Evolutionary conservation across 176 grass and related monocot species (phyloP), one percentile per base, ranked within the genome.

Genomic region (Oryza coarctata): DNA sequence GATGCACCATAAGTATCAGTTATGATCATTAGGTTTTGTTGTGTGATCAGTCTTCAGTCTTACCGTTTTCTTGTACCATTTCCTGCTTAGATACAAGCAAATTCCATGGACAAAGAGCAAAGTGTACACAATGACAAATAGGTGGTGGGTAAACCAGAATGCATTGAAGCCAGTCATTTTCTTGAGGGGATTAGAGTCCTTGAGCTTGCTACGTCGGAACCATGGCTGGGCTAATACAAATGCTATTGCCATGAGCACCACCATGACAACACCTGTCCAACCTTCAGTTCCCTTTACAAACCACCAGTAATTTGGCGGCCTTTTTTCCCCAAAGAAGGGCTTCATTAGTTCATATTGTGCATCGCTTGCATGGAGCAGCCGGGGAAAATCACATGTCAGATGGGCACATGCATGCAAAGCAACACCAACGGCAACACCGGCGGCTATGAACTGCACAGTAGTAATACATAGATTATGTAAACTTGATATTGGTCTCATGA

Each of bases 61-160:
- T 92, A 97, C 94, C 85, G 91, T 65, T 87, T 94, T 97, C 89
- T 97, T 97, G 82, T 94, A 97, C 94, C 94, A 97, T 58, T 88
- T 84, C 28, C 87, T 86, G 85, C 84, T 90, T 84, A 97, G 75
- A 80, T 94, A 97, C 17, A 97, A 89, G 77, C 69, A 83, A 9
- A 12, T 81, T 64, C 94, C 94, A 32, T 97, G 94, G 60, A 97
- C 86, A 27, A 97, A 43, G 10, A 97, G 89, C 45, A 97, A 88
- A 31, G 86, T 40, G 65, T 97, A 97, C 61, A 97, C 94, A 79
- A 92, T 87, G 72, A 90, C 77, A 58, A 97, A 97, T 52, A 97
- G 88, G 89, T 97, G 94, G 67, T 97, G 94, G 5, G 91, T 93
- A 79, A 93, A 97, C 94, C 94, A 97, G 49, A 97, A 97, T 39